phyloP scores from a whole-genome alignment of 805 yeast genomes.

The Priceomyces haplophilus region DNA sequence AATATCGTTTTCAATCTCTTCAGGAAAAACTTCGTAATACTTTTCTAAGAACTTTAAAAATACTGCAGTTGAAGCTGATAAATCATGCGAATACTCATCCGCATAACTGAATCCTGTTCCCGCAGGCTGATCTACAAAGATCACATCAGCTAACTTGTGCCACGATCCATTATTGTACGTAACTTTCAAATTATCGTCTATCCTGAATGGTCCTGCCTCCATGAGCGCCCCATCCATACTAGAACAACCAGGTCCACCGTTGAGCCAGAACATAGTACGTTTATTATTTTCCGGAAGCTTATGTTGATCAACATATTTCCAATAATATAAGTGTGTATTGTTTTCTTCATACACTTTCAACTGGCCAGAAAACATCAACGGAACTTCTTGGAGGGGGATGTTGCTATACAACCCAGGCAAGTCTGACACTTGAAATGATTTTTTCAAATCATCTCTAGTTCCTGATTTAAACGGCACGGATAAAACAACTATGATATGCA shows the following conservation, averaged over 20 bases:
- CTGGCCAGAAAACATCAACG: conserved; percentile 65
- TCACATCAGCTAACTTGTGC: conserved; percentile 73
- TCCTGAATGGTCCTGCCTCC: conserved; percentile 87
- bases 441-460: conserved; percentile 2
- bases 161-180: conserved; percentile 71
- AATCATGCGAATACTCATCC: conserved; percentile 51
- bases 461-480: conserved; percentile 7
- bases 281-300: conserved; percentile 31
- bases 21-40: conserved; percentile 72
- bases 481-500: neutral
- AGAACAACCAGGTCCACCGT: conserved; percentile 99
- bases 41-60: conserved; percentile 62
- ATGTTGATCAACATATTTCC: conserved; percentile 55
- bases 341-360: conserved; percentile 53
- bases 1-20: conserved; percentile 59
- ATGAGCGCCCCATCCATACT: conserved; percentile 95
- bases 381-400: conserved; percentile 33
- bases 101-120: conserved; percentile 87
- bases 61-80: conserved; percentile 56
- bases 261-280: conserved; percentile 77
- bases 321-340: conserved; percentile 66
- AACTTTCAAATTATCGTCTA: conserved; percentile 44
- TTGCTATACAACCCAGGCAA: conserved; percentile 39
- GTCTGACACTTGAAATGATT: conserved; percentile 20
- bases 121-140: conserved; percentile 91